Conservation (phyloP, 805 yeast genomes). For the Grigorovia humatica region DNA sequence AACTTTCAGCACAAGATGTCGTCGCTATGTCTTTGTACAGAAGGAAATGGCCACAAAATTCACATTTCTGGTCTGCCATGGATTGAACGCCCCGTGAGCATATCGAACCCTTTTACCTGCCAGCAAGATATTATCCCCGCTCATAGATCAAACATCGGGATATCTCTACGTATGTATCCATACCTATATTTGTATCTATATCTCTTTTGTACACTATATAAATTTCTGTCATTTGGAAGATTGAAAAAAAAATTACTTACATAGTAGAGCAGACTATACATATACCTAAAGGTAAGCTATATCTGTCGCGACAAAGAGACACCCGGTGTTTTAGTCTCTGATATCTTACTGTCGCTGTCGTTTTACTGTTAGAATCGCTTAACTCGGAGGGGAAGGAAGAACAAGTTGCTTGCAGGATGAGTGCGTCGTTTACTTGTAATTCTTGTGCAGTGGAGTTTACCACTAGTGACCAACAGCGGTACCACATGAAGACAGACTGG, state of each 20-base stretch:
- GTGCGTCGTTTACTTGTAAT: slow-evolving; percentile 59
- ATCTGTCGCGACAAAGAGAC: no score
- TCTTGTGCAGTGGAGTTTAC: slow-evolving; percentile 78
- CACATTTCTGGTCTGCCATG: slow-evolving; percentile 24
- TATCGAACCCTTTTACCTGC: neutral
- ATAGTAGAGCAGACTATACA: neutral
- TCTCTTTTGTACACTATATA: neutral
- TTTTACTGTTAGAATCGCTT: neutral
- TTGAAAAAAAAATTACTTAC: neutral
- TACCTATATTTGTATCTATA: no score
- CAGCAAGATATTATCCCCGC: neutral
- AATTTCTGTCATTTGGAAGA: neutral
- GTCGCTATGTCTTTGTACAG: slow-evolving; percentile 90
- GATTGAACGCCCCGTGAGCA: neutral
- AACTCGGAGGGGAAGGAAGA: neutral
- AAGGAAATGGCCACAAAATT: slow-evolving; percentile 77
- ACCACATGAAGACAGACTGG: slow-evolving; percentile 97
- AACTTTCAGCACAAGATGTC: slow-evolving; percentile 81
- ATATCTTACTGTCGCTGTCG: neutral
- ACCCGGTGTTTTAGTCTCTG: no score
- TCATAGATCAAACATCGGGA: neutral
- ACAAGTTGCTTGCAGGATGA: slow-evolving; percentile 7
- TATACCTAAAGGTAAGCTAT: no score
- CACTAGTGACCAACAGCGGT: slow-evolving; percentile 74
- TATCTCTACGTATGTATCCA: no score